These are phyloP conservation scores for Schizonepeta tenuifolia DNA, from an alignment of 257 asterid genomes.

Conservation along the genomic window DNA sequence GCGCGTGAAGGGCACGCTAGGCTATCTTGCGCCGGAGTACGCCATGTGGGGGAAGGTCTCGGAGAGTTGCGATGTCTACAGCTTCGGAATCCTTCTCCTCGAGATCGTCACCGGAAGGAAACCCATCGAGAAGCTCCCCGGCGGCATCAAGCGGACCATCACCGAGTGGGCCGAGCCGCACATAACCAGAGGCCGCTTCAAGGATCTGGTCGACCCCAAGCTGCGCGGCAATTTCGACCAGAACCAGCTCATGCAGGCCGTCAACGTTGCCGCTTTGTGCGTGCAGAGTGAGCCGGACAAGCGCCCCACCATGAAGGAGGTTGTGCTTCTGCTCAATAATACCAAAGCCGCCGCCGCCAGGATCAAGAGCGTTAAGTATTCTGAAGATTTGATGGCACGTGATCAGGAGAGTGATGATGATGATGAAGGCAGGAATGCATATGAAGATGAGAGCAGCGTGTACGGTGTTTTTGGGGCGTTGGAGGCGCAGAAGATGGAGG, in stretches of 20 bases:
- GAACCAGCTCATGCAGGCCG: conserved; percentile 46
- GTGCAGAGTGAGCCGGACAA: conserved; percentile 74
- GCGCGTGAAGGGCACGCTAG: conserved; percentile 81
- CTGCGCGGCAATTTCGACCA: conserved; percentile 65
- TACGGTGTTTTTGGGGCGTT: conserved; percentile 82
- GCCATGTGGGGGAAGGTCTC: conserved; percentile 97
- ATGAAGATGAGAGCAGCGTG: conserved; percentile 66
- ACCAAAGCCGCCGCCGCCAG: conserved; percentile 32
- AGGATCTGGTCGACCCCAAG: conserved; percentile 74
- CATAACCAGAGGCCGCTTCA: conserved; percentile 49
- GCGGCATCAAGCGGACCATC: conserved; percentile 74
- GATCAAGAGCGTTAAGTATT: conserved; percentile 64
- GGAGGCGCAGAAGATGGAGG: conserved; percentile 61
- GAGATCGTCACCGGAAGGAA: conserved; percentile 73
- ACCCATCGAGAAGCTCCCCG: conserved; percentile 81
- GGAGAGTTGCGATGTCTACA: conserved; percentile 80
- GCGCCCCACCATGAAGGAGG: conserved; percentile 79
- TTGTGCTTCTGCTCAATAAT: conserved; percentile 54
- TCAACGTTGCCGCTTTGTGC: conserved; percentile 70
- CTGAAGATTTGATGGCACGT: conserved; percentile 67
- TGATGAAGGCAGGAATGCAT: not conserved
- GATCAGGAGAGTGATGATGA: conserved; percentile 64
- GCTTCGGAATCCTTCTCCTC: conserved; percentile 70
- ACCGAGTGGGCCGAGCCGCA: conserved; percentile 88
- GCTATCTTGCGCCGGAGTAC: conserved; percentile 83